Conservation (phyloP, 768 basidiomycete genomes). For the Pleurotus djamor region DNA sequence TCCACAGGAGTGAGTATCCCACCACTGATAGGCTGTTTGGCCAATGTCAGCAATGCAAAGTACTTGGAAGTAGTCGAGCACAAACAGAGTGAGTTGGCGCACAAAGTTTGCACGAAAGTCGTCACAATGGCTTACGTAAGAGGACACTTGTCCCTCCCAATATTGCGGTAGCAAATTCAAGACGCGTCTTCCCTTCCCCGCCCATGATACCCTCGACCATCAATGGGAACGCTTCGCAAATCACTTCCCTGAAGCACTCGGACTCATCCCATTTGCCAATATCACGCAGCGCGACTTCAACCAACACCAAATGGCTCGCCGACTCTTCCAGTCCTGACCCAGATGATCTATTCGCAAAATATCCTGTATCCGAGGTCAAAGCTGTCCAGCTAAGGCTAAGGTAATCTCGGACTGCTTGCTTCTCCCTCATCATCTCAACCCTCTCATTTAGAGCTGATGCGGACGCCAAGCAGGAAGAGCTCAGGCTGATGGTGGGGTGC, state of each 20-base stretch:
- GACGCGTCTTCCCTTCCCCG: no score
- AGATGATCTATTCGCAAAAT: conserved; percentile 72
- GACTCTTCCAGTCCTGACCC: conserved; percentile 44
- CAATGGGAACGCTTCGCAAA: neutral
- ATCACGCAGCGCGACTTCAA: neutral
- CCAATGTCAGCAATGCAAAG: no score
- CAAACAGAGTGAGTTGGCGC: no score
- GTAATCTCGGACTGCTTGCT: conserved; percentile 29
- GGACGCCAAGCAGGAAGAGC: conserved; percentile 84
- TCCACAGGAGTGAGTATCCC: no score
- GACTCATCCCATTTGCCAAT: no score
- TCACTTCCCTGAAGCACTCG: neutral
- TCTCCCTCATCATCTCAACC: conserved; percentile 6
- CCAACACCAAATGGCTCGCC: conserved; percentile 12
- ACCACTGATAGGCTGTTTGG: no score
- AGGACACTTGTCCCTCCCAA: no score
- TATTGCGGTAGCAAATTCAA: no score
- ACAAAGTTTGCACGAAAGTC: no score
- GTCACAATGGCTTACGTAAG: no score
- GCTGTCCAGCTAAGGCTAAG: conserved; percentile 64
- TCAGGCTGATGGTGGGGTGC: conserved; percentile 91
- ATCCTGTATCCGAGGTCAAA: conserved; percentile 72
- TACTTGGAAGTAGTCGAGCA: no score
- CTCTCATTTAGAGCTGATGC: conserved; percentile 61
- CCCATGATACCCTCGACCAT: neutral